A percentile compares a stretch with the other conserved stretches of the same genome.
Evolutionary conservation across 2,329 filamentous ascomycete genomes (phyloP).

Genomic region (Zasmidium cellare): DNA sequence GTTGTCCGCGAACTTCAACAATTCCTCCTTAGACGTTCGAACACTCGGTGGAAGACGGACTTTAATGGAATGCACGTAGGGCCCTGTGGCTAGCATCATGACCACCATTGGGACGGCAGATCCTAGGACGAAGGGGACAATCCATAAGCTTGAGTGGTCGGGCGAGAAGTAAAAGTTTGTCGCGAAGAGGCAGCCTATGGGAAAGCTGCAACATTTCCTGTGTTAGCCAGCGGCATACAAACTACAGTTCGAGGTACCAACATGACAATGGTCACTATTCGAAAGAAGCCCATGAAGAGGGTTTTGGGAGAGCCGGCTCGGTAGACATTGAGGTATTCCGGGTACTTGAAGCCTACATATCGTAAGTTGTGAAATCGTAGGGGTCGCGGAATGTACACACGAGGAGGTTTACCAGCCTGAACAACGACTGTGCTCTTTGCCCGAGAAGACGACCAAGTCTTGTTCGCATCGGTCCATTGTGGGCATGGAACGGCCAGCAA

Average conservation of each 20-base stretch:
- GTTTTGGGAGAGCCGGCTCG: slow-evolving; percentile 69
- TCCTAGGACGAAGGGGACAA: slow-evolving; percentile 48
- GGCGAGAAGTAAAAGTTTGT: slow-evolving; percentile 54
- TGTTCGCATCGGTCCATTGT: not conserved
- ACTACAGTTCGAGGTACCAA: slow-evolving; percentile 28
- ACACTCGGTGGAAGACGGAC: slow-evolving; percentile 67
- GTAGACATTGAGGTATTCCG: slow-evolving; percentile 66
- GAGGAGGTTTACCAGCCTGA: slow-evolving; percentile 2
- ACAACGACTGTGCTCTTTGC: slow-evolving; percentile 4
- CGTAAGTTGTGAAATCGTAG: too few species aligned
- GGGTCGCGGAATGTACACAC: too few species aligned
- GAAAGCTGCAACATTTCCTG: not conserved
- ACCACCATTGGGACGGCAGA: slow-evolving; percentile 66
- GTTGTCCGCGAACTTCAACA: slow-evolving; percentile 51
- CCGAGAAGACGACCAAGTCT: not conserved
- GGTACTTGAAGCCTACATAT: slow-evolving; percentile 41
- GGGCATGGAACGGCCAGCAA: not conserved
- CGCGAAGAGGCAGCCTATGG: slow-evolving; percentile 52
- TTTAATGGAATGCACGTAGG: slow-evolving; percentile 72
- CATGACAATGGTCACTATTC: slow-evolving; percentile 69
- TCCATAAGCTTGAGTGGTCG: slow-evolving; percentile 45
- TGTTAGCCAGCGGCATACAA: too few species aligned
- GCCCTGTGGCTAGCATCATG: slow-evolving; percentile 64
- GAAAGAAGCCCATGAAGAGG: slow-evolving; percentile 68
- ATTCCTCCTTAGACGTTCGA: slow-evolving; percentile 58